A percentile compares a stretch with the other conserved stretches of the same genome.
Evolutionary conservation across 306 rosid genomes (phyloP).

Genomic region (Mimosa pudica): DNA sequence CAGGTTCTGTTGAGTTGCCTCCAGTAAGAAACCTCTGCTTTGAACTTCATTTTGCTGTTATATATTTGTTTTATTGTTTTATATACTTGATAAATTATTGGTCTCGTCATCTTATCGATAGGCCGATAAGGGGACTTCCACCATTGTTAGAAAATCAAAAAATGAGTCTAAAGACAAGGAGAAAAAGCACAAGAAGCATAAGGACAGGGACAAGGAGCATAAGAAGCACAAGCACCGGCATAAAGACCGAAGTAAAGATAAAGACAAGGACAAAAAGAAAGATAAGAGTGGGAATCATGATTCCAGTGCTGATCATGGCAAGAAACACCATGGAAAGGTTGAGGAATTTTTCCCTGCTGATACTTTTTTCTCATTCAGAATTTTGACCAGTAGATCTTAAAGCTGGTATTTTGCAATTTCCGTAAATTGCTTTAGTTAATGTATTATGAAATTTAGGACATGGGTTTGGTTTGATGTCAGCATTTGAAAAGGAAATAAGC

Average conservation of each 20-base stretch:
- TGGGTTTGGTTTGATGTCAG: constrained; percentile 14
- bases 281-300: constrained; percentile 87
- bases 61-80: constrained; percentile 23
- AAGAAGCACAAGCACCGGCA: constrained; percentile 88
- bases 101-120: constrained; percentile 24
- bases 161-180: constrained; percentile 86
- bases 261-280: constrained; percentile 93
- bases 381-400: constrained; percentile 11
- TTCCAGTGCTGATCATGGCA: constrained; percentile 76
- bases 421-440: background rate
- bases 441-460: constrained; percentile 17
- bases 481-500: background rate
- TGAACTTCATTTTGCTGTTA: constrained; percentile 20
- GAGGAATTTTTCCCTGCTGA: constrained; percentile 36
- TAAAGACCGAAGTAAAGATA: constrained; percentile 86
- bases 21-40: constrained; percentile 57
- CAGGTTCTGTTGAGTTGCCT: constrained; percentile 79
- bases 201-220: constrained; percentile 87
- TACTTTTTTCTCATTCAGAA: constrained; percentile 27
- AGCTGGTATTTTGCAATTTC: constrained; percentile 14
- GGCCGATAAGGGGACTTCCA: constrained; percentile 92
- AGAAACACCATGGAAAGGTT: constrained; percentile 98
- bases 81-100: constrained; percentile 8
- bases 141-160: constrained; percentile 80
- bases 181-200: constrained; percentile 87